Conservation (phyloP, 2,329 filamentous ascomycete genomes). For the Neopestalotiopsis sp. region DNA sequence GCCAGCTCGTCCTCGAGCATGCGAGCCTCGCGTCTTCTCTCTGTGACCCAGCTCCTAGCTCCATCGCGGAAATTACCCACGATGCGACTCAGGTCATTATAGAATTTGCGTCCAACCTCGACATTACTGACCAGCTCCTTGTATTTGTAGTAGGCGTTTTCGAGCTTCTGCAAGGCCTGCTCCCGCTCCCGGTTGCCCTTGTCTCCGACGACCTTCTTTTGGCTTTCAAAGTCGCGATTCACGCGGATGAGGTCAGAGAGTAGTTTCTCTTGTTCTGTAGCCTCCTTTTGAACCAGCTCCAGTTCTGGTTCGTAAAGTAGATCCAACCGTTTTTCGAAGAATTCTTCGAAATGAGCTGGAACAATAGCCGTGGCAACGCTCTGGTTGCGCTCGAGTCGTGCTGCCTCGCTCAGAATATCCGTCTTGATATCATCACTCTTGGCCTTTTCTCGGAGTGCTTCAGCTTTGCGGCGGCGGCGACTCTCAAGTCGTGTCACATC, state of each 20-base stretch:
- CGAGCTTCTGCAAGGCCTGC: constrained; percentile 82
- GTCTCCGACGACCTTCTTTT: constrained; percentile 68
- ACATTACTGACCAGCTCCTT: constrained; percentile 94
- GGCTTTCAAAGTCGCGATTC: constrained; percentile 78
- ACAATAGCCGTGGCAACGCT: constrained; percentile 80
- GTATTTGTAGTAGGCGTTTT: constrained; percentile 93
- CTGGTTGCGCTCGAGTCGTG: constrained; percentile 83
- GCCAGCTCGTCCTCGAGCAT: constrained; percentile 53
- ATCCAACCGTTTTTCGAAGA: constrained; percentile 83
- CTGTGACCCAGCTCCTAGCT: constrained; percentile 78
- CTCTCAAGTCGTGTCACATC: constrained; percentile 85
- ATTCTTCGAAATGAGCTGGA: constrained; percentile 87
- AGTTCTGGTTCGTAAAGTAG: constrained; percentile 79
- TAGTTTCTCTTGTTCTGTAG: constrained; percentile 76
- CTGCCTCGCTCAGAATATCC: constrained; percentile 82
- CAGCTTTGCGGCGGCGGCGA: constrained; percentile 77
- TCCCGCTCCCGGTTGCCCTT: constrained; percentile 75
- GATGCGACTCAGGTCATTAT: constrained; percentile 92
- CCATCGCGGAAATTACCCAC: constrained; percentile 79
- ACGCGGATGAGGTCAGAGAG: constrained; percentile 72
- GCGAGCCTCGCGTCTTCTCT: constrained; percentile 80
- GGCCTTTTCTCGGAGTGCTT: constrained; percentile 77
- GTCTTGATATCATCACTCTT: constrained; percentile 87
- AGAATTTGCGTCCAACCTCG: constrained; percentile 92
- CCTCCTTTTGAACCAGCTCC: constrained; percentile 72